phyloP scores from a whole-genome alignment of 768 basidiomycete genomes.

The Galerina marginata region DNA sequence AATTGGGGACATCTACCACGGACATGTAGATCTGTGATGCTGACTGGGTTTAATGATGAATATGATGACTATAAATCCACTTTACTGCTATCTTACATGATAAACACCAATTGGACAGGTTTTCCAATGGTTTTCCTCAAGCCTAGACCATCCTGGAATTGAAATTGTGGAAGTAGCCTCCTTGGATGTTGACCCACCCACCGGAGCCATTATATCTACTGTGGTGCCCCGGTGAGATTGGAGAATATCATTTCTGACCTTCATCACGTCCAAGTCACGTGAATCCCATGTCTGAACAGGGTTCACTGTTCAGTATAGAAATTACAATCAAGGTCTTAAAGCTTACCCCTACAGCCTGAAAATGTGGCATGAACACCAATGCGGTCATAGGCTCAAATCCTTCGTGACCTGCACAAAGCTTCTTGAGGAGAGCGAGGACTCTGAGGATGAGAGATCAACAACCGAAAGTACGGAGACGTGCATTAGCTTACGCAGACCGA shows the following conservation, averaged over 20 bases:
- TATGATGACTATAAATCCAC: not conserved
- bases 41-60: not conserved
- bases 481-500: slow-evolving; percentile 19
- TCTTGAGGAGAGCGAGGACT: slow-evolving; percentile 19
- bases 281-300: slow-evolving; percentile 54
- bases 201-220: not conserved
- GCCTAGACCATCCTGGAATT: slow-evolving; percentile 57
- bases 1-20: not conserved
- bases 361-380: slow-evolving; percentile 14
- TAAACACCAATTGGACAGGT: slow-evolving; percentile 72
- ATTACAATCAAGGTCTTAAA: not conserved
- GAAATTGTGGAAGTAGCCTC: slow-evolving; percentile 5
- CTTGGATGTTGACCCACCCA: not conserved
- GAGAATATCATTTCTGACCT: slow-evolving; percentile 47
- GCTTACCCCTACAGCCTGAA: slow-evolving; percentile 8
- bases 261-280: slow-evolving; percentile 59
- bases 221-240: slow-evolving; percentile 5
- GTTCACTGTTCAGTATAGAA: not conserved
- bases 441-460: slow-evolving; percentile 2
- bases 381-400: slow-evolving; percentile 20
- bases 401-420: slow-evolving; percentile 15
- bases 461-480: not conserved
- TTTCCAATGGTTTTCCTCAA: slow-evolving; percentile 56
- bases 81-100: slow-evolving; percentile 8
- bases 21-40: not conserved